phyloP scores from a whole-genome alignment of 768 basidiomycete genomes.

The Hygrophorus russula region DNA sequence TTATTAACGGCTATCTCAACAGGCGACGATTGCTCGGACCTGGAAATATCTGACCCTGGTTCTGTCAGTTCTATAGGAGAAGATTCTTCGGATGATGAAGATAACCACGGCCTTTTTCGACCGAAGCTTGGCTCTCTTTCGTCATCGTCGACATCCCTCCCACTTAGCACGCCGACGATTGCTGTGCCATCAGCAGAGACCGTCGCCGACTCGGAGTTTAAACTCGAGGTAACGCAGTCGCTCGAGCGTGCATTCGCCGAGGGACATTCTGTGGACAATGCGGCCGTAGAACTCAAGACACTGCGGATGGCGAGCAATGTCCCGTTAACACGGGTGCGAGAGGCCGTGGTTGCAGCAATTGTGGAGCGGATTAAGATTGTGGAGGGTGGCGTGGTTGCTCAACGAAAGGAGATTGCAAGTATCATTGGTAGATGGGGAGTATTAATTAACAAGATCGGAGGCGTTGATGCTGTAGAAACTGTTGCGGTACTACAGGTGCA shows the following conservation, averaged over 20 bases:
- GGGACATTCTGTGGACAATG: constrained; percentile 85
- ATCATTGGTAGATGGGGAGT: constrained; percentile 74
- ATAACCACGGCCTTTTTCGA: constrained; percentile 25
- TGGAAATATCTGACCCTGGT: constrained; percentile 49
- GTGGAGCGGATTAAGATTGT: constrained; percentile 61
- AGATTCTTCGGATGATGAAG: constrained; percentile 27
- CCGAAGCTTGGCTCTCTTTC: constrained; percentile 21
- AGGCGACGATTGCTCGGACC: constrained; percentile 58
- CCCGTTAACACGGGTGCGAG: constrained; percentile 70
- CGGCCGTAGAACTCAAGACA: constrained; percentile 89
- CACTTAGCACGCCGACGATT: constrained; percentile 26
- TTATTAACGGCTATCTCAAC: background rate
- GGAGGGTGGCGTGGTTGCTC: constrained; percentile 40
- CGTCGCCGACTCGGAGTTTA: constrained; percentile 59
- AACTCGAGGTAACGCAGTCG: constrained; percentile 65
- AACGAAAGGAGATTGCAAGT: constrained; percentile 52
- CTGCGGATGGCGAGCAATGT: constrained; percentile 97
- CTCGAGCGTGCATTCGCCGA: constrained; percentile 90
- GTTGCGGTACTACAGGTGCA: constrained; percentile 67
- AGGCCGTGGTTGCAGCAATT: constrained; percentile 81
- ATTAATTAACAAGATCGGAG: constrained; percentile 72
- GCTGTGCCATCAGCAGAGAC: constrained; percentile 25
- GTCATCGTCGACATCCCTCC: constrained; percentile 38
- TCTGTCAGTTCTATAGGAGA: constrained; percentile 40
- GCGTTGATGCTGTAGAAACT: constrained; percentile 74